Evolutionary conservation across 2,329 filamentous ascomycete species (phyloP), one percentile per base, ranked within the genome.

Genomic region (Aureobasidium sp.): DNA sequence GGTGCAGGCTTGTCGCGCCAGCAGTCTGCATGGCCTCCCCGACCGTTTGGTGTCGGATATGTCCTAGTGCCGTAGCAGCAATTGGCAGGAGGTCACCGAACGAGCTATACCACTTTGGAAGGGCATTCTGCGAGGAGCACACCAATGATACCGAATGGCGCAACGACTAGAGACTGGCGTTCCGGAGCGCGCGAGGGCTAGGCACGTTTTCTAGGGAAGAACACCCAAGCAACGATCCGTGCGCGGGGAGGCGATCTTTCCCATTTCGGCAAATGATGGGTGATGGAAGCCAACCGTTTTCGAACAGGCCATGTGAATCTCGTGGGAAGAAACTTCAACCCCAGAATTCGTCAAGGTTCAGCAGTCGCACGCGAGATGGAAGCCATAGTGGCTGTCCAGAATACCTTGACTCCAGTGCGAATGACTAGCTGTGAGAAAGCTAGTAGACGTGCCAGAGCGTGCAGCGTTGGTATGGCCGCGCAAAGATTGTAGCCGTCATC

Each of bases 31-130:
- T 40, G 57, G 45, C 50, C 45, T 40, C 57, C 57, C 57, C 57
- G 57, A 49, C 57, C 57, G 57, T 60, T 60, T 39, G 45, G 33
- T 58, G 57, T 50, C 57, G 57, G 57, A 39, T 24, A 60, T 49
- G 44, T 60, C 57, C 57, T 60, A 60, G 57, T 60, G 57, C 57
- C 40, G 19, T 44, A 27, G 37, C 52, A 56, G 37, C 39, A 15
- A 59, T 39, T 59, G 56, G 56, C 35, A 60, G 56, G 45, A 37
- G 42, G 24, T 50, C 33, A 42, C 57, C 57, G 57, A 60, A 22
- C 8, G 35, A 50, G 57, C 54, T 39, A 27, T 59, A 37, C 54
- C 54, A 37, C 14, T 29, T 59, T 39, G 14, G 42, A 15, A 12
- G 33, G 31, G 12, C 29, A 39, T 22, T n/a, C 45, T 47, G 57